Base-by-base conservation (phyloP, 306 rosid species). In the Cotoneaster glaucophyllus region DNA sequence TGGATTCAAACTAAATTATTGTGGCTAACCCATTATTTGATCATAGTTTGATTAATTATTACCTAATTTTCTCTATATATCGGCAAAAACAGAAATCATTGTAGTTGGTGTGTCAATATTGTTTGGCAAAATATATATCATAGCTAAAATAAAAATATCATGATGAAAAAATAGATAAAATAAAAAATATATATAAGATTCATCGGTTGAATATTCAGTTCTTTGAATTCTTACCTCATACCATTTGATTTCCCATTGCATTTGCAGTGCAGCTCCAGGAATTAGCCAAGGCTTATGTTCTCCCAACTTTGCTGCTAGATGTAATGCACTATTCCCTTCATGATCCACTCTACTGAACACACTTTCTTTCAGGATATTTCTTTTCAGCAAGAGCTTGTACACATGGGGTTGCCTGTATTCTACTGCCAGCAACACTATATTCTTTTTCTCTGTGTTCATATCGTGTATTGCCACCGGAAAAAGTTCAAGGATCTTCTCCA, bases 211-310 rank as follows among this genome's bases (percentile, higher is more conserved):
- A 34, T 34, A 7, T 34, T 34, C 39, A 34, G 39, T 34, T 34
- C 39, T 34, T 34, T 34, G 2, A 34, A 34, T 14, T 29, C 71
- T 48, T 70, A 90, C 96, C 87, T 74, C 37, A 72, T 70, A 84
- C 96, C 96, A 88, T 69, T 83, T 90, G 73, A 84, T 70, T 82
- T 90, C 93, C 90, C 91, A 86, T 62, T 90, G 88, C 90, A 90
- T 86, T 82, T 88, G 93, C 56, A 86, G 65, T 0, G 96, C 93
- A 29, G 83, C 84, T 0, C 92, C 92, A 5, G 89, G 81, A 70
- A 84, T 78, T 52, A 66, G 84, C 93, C 93, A 89, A 15, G 93
- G 92, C 48, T 74, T 77, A 44, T 80, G 41, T 21, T 48, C 77
- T 67, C 88, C 84, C 6, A 78, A 77, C 66, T 39, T 91, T 70